Evolutionary conservation across 805 yeast genomes (phyloP), one percentile per base, ranked within the genome.

Genomic region (Ogataea zsoltii): DNA sequence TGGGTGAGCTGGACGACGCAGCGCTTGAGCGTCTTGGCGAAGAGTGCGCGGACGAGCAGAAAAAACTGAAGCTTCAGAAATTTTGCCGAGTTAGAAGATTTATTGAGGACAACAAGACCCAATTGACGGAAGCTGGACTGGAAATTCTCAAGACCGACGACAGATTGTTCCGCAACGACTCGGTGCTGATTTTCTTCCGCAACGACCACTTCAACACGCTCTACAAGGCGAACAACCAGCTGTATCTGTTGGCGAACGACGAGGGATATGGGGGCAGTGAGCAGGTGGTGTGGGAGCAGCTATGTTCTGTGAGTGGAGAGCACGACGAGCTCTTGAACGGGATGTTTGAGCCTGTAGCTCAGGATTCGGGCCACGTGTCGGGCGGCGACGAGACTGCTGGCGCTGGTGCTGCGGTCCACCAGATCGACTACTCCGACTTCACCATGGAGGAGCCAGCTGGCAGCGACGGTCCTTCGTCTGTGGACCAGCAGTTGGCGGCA

Each of bases 191-290:
- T 0, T 77, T 92, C 50, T 94, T 91, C 69, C 75, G 97, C 58
- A 92, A 94, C 65, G 91, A 94, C 63, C 97, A 90, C 63, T 92
- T 88, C 65, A 77, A 77, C 51, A 88, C 97, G 0, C 61, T 91
- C 10, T 76, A 72, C 54, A 83, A 82, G 57, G 62, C 63, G 17
- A 64, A 62, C 14, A 67, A 65, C 33, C 71, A 71, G 23, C 68
- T 92, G 26, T 89, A 78, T 58, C 65, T 79, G 4, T 69, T 92
- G 21, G 83, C 87, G 2, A 87, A 94, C 1, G 97, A 94, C 60
- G 68, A 74, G 13, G 89, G 94, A 3, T 85, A 80, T 56, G 53
- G 44, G 2, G 69, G 72, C 33, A 51, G 52, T 29, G 56, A 62
- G 1, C 68, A 74, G n/a, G 75, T 85, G 15, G 88, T 88, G 7